These are phyloP conservation scores for Agaricales sp. DNA, from an alignment of 1,284 basidiomycete genomes.

Conservation along the genomic window DNA sequence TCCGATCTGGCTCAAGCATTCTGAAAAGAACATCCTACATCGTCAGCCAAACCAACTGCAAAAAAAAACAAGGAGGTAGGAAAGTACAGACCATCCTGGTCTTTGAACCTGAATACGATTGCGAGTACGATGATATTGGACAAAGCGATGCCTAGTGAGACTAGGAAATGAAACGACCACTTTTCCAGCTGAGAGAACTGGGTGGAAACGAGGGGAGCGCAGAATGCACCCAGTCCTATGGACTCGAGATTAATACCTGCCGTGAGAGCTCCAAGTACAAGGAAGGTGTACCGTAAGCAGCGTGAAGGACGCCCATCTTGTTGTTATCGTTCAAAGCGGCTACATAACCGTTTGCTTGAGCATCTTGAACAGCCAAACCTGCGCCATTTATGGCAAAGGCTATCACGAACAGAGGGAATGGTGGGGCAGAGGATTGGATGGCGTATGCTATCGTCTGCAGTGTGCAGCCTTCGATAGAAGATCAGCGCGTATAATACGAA, in stretches of 20 bases:
- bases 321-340: slow-evolving; percentile 19
- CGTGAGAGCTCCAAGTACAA: neutral
- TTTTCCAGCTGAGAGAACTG: slow-evolving; percentile 32
- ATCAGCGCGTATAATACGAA: neutral
- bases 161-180: slow-evolving; percentile 46
- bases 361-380: slow-evolving; percentile 34
- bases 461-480: neutral
- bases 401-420: slow-evolving; percentile 40
- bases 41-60: slow-evolving; percentile 4
- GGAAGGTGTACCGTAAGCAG: slow-evolving; percentile 16
- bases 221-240: slow-evolving; percentile 37
- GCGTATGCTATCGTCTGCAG: neutral
- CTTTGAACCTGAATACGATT: neutral
- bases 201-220: slow-evolving; percentile 41
- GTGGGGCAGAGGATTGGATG: slow-evolving; percentile 30
- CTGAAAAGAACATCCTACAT: slow-evolving; percentile 1
- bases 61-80: neutral
- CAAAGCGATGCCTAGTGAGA: slow-evolving; percentile 30
- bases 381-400: slow-evolving; percentile 37
- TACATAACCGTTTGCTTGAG: slow-evolving; percentile 31
- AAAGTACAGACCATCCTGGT: neutral
- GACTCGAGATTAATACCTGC: neutral
- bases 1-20: slow-evolving; percentile 15
- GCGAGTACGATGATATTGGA: slow-evolving; percentile 18
- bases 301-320: slow-evolving; percentile 30